Evolutionary conservation across 192 early-diverging fungal species (phyloP).

Genomic region (Geosiphon pyriformis): DNA sequence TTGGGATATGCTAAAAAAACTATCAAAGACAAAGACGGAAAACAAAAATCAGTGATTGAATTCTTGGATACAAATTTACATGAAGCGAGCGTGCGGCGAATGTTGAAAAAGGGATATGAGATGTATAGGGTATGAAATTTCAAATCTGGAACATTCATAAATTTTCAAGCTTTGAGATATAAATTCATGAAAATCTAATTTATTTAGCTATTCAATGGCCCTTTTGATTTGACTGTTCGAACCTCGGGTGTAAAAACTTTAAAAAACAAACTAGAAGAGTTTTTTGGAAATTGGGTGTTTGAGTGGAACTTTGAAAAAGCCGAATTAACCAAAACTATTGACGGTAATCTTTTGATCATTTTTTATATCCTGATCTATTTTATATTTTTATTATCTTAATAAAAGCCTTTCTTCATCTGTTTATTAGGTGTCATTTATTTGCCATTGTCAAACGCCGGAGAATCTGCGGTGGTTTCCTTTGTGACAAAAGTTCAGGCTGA

Average conservation of each 20-base stretch:
- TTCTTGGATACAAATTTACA: conserved; percentile 50
- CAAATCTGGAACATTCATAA: conserved; percentile 16
- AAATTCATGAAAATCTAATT: not conserved
- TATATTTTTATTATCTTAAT: not conserved
- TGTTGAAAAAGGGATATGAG: conserved; percentile 48
- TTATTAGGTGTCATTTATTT: conserved; percentile 13
- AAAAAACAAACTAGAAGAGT: conserved; percentile 46
- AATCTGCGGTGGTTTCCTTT: conserved; percentile 4
- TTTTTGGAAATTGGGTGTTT: conserved; percentile 55
- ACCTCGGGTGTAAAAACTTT: not conserved
- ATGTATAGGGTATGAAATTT: conserved; percentile 43
- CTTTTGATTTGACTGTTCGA: conserved; percentile 26
- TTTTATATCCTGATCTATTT: conserved; percentile 3
- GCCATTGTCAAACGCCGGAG: not conserved
- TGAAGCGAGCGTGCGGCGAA: conserved; percentile 39
- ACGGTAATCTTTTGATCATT: conserved; percentile 13
- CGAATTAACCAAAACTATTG: conserved; percentile 17
- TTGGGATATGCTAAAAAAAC: conserved; percentile 34
- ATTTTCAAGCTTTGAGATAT: not conserved
- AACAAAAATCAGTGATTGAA: conserved; percentile 44
- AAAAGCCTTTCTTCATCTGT: not conserved
- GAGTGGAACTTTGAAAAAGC: conserved; percentile 51
- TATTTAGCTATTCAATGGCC: conserved; percentile 38
- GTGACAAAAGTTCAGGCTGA: not conserved
- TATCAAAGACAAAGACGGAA: conserved; percentile 44